Conservation (phyloP, 1,284 basidiomycete species). For the Chalciporus sp. region DNA sequence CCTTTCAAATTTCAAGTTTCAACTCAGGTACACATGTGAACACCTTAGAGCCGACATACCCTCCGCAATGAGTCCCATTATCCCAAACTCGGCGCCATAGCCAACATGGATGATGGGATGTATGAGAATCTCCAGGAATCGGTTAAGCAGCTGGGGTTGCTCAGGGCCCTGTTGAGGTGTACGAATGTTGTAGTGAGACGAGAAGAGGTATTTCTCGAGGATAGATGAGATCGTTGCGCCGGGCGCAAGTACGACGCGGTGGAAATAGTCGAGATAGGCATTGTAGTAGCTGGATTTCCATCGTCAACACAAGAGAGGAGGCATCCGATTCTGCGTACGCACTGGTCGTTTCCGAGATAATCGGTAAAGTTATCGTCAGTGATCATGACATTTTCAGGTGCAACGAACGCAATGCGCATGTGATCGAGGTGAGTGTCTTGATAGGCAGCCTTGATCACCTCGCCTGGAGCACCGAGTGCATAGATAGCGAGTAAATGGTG, state of each 20-base stretch:
- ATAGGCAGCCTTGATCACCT: conserved; percentile 43
- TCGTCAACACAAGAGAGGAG: background rate
- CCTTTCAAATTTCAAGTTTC: conserved; percentile 31
- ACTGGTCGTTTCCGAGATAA: conserved; percentile 46
- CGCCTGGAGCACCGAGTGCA: conserved; percentile 42
- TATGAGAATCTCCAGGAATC: conserved; percentile 58
- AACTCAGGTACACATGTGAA: background rate
- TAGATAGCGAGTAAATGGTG: conserved; percentile 46
- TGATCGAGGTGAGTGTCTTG: conserved; percentile 34
- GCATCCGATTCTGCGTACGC: background rate
- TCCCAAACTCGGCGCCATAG: conserved; percentile 64
- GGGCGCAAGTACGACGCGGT: conserved; percentile 33
- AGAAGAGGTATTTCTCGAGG: conserved; percentile 32
- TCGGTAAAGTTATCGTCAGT: conserved; percentile 43
- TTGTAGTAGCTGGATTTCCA: conserved; percentile 33
- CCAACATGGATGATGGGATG: conserved; percentile 70
- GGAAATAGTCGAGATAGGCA: conserved; percentile 39
- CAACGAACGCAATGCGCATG: conserved; percentile 38
- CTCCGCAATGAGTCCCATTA: conserved; percentile 65
- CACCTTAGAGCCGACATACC: conserved; percentile 38
- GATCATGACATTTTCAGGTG: conserved; percentile 37
- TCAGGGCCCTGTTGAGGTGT: conserved; percentile 19
- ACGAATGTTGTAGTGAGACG: conserved; percentile 29
- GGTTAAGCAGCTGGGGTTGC: conserved; percentile 61
- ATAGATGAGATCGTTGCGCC: conserved; percentile 22